Evolutionary conservation across 768 basidiomycete genomes (phyloP).

Genomic region (Amanita exitialis): DNA sequence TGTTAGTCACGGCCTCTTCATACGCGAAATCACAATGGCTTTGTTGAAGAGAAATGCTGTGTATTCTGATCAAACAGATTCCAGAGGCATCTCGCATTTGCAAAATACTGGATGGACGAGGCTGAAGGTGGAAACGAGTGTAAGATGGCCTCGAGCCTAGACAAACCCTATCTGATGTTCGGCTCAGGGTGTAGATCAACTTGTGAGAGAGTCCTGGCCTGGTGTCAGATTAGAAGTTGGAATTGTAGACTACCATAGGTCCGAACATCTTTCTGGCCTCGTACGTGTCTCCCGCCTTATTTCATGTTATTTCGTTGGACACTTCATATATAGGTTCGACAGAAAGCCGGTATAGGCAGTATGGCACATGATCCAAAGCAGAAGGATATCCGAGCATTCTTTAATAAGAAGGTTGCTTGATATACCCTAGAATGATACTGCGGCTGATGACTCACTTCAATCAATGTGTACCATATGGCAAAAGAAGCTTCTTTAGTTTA

Average conservation of each 20-base stretch:
- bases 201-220: constrained; percentile 4
- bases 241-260: constrained; percentile 42
- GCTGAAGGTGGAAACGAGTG: constrained; percentile 33
- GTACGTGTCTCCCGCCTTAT: constrained; percentile 27
- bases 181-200: neutral
- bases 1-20: constrained; percentile 70
- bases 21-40: constrained; percentile 45
- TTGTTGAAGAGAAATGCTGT: constrained; percentile 31
- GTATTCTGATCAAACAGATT: constrained; percentile 12
- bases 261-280: constrained; percentile 44
- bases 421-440: neutral
- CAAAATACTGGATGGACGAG: constrained; percentile 66
- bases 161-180: neutral
- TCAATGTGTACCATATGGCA: constrained; percentile 52
- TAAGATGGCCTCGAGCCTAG: neutral
- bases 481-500: constrained; percentile 52
- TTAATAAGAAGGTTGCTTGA: constrained; percentile 27
- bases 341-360: constrained; percentile 70
- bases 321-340: constrained; percentile 30
- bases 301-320: neutral
- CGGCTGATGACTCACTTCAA: neutral
- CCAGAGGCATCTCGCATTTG: constrained; percentile 36
- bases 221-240: constrained; percentile 22
- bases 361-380: constrained; percentile 66
- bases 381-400: constrained; percentile 66